phyloP scores from a whole-genome alignment of 1,284 basidiomycete species.

The Cryptococcus sp. region DNA sequence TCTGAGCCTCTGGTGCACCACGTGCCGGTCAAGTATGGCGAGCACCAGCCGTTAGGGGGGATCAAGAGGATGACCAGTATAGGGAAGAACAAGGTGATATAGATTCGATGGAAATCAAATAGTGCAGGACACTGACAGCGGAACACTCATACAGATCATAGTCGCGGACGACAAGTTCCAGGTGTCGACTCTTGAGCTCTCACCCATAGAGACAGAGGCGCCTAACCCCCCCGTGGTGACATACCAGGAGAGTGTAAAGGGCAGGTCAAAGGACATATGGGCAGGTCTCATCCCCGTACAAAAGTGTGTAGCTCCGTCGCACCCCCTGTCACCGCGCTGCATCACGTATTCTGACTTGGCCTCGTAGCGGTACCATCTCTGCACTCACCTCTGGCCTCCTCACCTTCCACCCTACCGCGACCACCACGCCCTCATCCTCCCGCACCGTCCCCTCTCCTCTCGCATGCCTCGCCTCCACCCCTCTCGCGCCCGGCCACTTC shows the following conservation, averaged over 20 bases:
- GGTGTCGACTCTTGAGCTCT: conserved; percentile 29
- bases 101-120: no score
- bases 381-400: conserved; percentile 42
- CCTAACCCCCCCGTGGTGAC: conserved; percentile 21
- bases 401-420: conserved; percentile 14
- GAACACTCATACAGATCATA: conserved; percentile 24
- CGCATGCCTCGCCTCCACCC: conserved; percentile 47
- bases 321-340: not conserved
- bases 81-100: conserved; percentile 23
- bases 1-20: conserved; percentile 42
- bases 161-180: conserved; percentile 40
- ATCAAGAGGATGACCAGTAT: conserved; percentile 33
- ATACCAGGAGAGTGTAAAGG: conserved; percentile 20
- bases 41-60: conserved; percentile 30
- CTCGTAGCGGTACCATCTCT: conserved; percentile 32
- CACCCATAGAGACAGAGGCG: conserved; percentile 16
- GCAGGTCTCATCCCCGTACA: conserved; percentile 30
- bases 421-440: conserved; percentile 8
- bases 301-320: conserved; percentile 13
- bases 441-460: conserved; percentile 36
- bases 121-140: no score
- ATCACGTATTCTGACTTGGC: no score
- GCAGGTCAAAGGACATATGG: conserved; percentile 29
- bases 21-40: conserved; percentile 40
- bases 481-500: conserved; percentile 61